A percentile compares a stretch with the other conserved stretches of the same genome.
Evolutionary conservation across 257 asterid genomes (phyloP).

Genomic region (Vinca minor): DNA sequence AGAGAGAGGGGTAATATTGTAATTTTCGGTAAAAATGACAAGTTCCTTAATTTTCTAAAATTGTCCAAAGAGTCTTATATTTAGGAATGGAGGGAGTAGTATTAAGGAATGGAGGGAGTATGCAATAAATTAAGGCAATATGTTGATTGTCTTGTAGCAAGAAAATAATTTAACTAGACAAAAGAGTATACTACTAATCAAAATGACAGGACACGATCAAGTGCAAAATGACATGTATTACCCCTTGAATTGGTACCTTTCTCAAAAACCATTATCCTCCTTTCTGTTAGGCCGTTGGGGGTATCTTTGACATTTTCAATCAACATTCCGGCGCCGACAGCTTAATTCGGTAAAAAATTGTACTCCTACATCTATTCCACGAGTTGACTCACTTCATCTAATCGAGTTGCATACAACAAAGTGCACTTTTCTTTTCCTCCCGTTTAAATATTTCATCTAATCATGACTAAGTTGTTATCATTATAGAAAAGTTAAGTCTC

Average conservation of each 20-base stretch:
- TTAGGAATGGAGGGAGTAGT: too few species aligned
- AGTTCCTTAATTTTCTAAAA: too few species aligned
- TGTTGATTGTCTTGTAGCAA: conserved; percentile 29
- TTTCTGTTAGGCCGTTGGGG: conserved; percentile 26
- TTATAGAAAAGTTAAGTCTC: too few species aligned
- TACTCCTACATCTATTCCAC: conserved; percentile 21
- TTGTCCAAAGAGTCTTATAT: too few species aligned
- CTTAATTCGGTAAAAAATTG: conserved; percentile 33
- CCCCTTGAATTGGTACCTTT: conserved; percentile 14
- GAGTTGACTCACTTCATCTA: too few species aligned
- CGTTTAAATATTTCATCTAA: too few species aligned
- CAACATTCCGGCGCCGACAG: conserved; percentile 68
- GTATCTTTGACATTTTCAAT: conserved; percentile 28
- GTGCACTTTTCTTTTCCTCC: too few species aligned
- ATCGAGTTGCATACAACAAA: background rate
- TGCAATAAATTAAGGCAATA: conserved; percentile 22
- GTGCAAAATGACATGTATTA: conserved; percentile 10
- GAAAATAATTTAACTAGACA: conserved; percentile 16
- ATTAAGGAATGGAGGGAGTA: too few species aligned
- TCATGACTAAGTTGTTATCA: too few species aligned
- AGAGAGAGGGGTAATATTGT: too few species aligned
- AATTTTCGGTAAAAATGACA: too few species aligned
- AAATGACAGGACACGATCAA: background rate
- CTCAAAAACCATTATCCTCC: conserved; percentile 13
- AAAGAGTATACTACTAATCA: conserved; percentile 20